These are phyloP conservation scores for Hemisphaericaspora xylanilytica DNA, from an alignment of 1,139 yeast species.

Conservation along the genomic window DNA sequence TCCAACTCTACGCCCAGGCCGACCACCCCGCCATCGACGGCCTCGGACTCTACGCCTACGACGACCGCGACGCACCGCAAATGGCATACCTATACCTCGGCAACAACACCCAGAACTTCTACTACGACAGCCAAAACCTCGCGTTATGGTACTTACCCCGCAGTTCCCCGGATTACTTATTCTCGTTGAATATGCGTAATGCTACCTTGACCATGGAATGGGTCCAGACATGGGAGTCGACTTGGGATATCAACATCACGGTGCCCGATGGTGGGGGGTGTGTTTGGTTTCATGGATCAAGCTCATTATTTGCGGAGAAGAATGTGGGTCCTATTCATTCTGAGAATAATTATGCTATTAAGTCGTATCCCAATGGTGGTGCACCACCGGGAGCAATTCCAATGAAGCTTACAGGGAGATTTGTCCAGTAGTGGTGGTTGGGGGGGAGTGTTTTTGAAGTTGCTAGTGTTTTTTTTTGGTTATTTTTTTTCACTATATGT, in stretches of 20 bases:
- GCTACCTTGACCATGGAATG: not conserved
- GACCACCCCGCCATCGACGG: not conserved
- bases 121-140: not conserved
- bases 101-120: not conserved
- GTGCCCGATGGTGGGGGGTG: not conserved
- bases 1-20: not conserved
- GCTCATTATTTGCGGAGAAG: not conserved
- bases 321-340: not conserved
- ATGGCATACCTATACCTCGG: not conserved
- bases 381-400: not conserved
- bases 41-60: not conserved
- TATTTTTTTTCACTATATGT: too few relatives aligned
- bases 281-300: not conserved
- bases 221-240: not conserved
- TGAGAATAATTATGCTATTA: not conserved
- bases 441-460: too few relatives aligned
- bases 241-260: not conserved
- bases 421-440: not conserved
- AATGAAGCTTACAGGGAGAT: not conserved
- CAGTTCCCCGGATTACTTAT: not conserved
- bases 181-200: not conserved
- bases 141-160: not conserved
- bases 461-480: too few relatives aligned
- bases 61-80: not conserved
- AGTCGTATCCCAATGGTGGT: not conserved